Evolutionary conservation across 2,329 filamentous ascomycete genomes (phyloP).

Genomic region (Grosmannia penicillata): DNA sequence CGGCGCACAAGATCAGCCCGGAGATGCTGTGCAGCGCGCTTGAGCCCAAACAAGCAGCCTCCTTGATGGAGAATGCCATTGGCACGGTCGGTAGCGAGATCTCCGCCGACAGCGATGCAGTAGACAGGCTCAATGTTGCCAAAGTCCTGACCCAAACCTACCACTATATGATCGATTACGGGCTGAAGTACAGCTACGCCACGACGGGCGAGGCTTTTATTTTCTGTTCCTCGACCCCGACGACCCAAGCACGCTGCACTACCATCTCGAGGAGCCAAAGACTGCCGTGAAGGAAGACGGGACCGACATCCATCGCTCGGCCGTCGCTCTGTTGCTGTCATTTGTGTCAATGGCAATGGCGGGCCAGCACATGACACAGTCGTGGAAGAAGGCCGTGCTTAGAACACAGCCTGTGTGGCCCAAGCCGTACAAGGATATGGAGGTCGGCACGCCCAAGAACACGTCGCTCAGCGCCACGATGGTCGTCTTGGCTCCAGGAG

Average conservation of each 20-base stretch:
- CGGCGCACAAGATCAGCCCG: constrained; percentile 5
- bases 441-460: too few species aligned
- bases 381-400: constrained; percentile 1
- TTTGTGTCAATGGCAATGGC: constrained; percentile 2
- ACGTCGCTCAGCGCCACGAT: neutral
- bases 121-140: constrained; percentile 1
- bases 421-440: constrained; percentile 1
- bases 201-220: constrained; percentile 4
- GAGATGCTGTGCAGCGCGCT: neutral
- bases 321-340: constrained; percentile 1
- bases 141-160: constrained; percentile 2
- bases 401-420: constrained; percentile 3
- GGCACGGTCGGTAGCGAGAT: neutral
- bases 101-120: neutral
- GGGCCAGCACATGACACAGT: constrained; percentile 4
- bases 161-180: constrained; percentile 7
- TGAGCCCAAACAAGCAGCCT: neutral
- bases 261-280: constrained; percentile 4
- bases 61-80: constrained; percentile 3
- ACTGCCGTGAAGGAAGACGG: neutral
- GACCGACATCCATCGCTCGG: too few species aligned
- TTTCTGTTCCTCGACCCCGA: constrained; percentile 1
- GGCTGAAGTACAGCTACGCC: constrained; percentile 4
- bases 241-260: constrained; percentile 1
- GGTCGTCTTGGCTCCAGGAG: neutral